These are phyloP conservation scores for Dactylellina leptospora DNA, from an alignment of 2,329 filamentous ascomycete species.

Conservation along the genomic window DNA sequence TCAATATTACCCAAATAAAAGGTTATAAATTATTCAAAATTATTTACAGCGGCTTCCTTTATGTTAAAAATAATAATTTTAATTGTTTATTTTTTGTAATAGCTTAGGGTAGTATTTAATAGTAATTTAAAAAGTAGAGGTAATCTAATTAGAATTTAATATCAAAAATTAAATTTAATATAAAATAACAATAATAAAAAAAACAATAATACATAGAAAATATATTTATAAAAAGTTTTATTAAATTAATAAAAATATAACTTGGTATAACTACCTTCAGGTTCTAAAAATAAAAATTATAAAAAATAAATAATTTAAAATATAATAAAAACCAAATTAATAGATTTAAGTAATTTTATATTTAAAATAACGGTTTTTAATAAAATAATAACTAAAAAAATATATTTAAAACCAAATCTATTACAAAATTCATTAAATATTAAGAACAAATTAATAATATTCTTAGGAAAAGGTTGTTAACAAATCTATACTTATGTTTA, in stretches of 20 bases:
- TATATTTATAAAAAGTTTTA: background rate
- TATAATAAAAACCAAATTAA: background rate
- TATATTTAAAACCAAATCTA: background rate
- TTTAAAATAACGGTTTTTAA: background rate
- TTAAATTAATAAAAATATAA: background rate
- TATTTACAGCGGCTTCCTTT: no score
- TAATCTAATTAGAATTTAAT: background rate
- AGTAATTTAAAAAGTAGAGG: background rate
- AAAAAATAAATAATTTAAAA: background rate
- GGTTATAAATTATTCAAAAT: no score
- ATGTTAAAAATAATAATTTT: no score
- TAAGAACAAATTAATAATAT: background rate
- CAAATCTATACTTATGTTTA: background rate
- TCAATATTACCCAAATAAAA: no score
- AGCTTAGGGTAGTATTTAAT: no score
- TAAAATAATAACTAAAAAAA: background rate
- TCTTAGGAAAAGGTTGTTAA: background rate
- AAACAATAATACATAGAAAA: background rate
- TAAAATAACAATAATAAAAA: background rate
- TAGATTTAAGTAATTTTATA: background rate
- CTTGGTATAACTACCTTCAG: background rate
- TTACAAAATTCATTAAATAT: background rate
- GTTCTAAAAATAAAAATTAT: background rate
- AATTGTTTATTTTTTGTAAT: no score
- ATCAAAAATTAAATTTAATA: background rate